Base-by-base conservation (phyloP, 2,329 filamentous ascomycete genomes). In the Colletotrichum incanum region DNA sequence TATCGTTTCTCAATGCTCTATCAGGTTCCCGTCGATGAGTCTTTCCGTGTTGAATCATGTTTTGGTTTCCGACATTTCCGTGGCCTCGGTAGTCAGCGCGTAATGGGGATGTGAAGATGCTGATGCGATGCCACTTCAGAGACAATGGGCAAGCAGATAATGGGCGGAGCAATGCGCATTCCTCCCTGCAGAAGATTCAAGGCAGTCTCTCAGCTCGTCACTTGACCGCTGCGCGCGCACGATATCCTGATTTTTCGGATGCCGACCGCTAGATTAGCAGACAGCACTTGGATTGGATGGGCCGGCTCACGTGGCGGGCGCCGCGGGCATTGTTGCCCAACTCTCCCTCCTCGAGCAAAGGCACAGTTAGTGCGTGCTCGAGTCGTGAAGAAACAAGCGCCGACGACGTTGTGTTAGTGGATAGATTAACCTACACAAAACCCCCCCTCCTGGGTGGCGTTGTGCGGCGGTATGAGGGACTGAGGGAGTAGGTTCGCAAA, bases 311-410 rank as follows among this genome's bases (percentile, higher is more conserved):
- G 41, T 43, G 31, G 54, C 54, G 23, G 55, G 16, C 56, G 28
- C 26, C 18, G 16, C 58, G 41, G 41, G 16, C 58, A n/a, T 12
- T 34, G 14, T 9, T 28, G 26, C 18, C 23, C 56, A 31, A 41
- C 56, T 31, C 60, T 31, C 39, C 14, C 28, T 34, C 18, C 5
- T 58, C 39, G 12, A 43, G 55, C 14, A n/a, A 49, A 18, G 28
- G n/a, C 16, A 41, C 8, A 31, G 0, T 5, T 3, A 34, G 50
- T 54, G 50, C 18, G 18, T 55, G 52, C 31, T 52, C 34, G 41
- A 54, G 60, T 63, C 60, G 60, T 39, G 60, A 52, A 63, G 7
- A 65, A 26, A 62, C 65, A 67, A 67, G 65, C 56, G 54, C 23
- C 26, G 45, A 34, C 56, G 41, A 43, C 47, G 43, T 50, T 61